Evolutionary conservation across 208 protist species (phyloP), one percentile per base, ranked within the genome.

Genomic region (Naegleria lovaniensis): DNA sequence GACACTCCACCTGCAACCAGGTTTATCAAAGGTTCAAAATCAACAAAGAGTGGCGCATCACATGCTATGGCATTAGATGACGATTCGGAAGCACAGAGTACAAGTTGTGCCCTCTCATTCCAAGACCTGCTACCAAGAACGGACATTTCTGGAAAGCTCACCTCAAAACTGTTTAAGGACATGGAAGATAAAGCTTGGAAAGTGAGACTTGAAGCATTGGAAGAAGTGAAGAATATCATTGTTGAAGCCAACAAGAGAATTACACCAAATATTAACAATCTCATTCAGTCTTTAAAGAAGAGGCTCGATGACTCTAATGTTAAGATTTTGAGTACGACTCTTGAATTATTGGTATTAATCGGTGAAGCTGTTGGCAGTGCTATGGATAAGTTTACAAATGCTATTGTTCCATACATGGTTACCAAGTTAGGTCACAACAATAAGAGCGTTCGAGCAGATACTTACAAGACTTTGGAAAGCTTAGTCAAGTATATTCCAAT

Each of bases 231-330:
- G 29, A 55, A 58, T 11, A 39, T 83, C 2, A 67, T 90, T 6
- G 15, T 22, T 43, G 51, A 55, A 48, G 55, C 89, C 5, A 83
- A 83, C 19, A 83, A 83, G 29, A 41, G 43, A 88, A 90, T 90
- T 29, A 38, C 48, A 43, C 55, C 89, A 33, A 90, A 75, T 43
- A 6, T 90, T 51, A 13, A 7, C 11, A 41, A 83, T 48, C 29
- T 90, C 0, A 90, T 90, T 36, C 48, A 90, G 25, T 0, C 43
- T 88, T 43, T 90, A n/a, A 90, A 90, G 22, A 85, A 90, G n/a
- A 67, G 89, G 48, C 19, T 67, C 3, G 40, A 48, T 9, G 89
- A 90, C 43, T 22, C 55, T 5, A 90, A 90, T 41, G 29, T 88
- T 4, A 90, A 88, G 38, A 90, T 83, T 48, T 29, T 48, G 13